These are phyloP conservation scores for Boletus semigastroideus DNA, from an alignment of 1,284 basidiomycete species.

Conservation along the genomic window DNA sequence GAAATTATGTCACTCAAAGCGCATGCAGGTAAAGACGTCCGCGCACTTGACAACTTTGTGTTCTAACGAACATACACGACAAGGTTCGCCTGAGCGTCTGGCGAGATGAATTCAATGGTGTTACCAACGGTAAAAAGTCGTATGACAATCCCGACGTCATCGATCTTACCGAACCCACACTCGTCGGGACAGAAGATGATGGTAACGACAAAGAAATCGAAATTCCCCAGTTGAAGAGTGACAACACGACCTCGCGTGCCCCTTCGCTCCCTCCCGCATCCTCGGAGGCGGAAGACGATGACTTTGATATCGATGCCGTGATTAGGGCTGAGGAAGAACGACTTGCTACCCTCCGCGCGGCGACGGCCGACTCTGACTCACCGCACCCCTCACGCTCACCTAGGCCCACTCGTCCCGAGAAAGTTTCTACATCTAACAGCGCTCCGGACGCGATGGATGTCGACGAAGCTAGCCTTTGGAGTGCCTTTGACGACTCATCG, in stretches of 20 bases:
- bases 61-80: slow-evolving; percentile 13
- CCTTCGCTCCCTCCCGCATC: slow-evolving; percentile 48
- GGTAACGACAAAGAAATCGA: slow-evolving; percentile 28
- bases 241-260: slow-evolving; percentile 34
- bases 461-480: slow-evolving; percentile 60
- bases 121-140: slow-evolving; percentile 38
- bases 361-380: slow-evolving; percentile 6
- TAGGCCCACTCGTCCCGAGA: slow-evolving; percentile 6
- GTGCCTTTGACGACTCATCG: slow-evolving; percentile 27
- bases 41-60: neutral
- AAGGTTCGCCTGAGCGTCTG: slow-evolving; percentile 72
- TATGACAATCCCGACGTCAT: slow-evolving; percentile 32
- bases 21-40: slow-evolving; percentile 68
- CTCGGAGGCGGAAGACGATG: slow-evolving; percentile 50
- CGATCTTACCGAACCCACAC: slow-evolving; percentile 32
- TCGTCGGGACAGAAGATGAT: slow-evolving; percentile 17
- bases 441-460: slow-evolving; percentile 33
- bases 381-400: neutral
- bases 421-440: slow-evolving; percentile 15
- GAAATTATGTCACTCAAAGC: slow-evolving; percentile 78
- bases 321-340: slow-evolving; percentile 49
- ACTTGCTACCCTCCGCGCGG: slow-evolving; percentile 18
- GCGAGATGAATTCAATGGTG: slow-evolving; percentile 68
- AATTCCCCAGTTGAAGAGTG: slow-evolving; percentile 12
- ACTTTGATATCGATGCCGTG: slow-evolving; percentile 55